These are phyloP conservation scores for Rhododendron griersonianum DNA, from an alignment of 148 eudicot species.

Conservation along the genomic window DNA sequence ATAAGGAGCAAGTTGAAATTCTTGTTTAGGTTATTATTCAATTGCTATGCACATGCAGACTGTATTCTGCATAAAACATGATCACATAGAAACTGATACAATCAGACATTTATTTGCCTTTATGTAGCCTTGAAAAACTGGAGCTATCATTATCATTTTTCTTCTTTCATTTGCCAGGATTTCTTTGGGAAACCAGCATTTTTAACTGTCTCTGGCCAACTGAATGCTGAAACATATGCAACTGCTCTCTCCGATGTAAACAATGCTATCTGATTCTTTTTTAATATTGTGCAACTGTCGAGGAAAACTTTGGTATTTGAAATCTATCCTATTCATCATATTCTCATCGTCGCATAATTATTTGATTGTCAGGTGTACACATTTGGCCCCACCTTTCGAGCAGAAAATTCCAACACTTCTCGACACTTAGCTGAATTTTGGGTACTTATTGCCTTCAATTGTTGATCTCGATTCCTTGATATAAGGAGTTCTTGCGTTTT, in stretches of 20 bases:
- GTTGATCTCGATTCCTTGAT: background rate
- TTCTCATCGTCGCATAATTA: background rate
- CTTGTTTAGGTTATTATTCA: background rate
- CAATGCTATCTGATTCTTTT: slow-evolving; percentile 8
- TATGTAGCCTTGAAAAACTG: background rate
- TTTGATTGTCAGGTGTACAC: slow-evolving; percentile 76
- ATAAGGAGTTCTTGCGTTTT: background rate
- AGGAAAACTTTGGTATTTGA: background rate
- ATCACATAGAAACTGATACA: background rate
- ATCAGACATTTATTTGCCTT: background rate
- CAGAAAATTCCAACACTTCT: slow-evolving; percentile 96
- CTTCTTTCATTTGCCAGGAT: slow-evolving; percentile 54
- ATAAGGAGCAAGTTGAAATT: background rate
- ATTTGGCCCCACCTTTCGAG: slow-evolving; percentile 98
- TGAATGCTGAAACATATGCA: slow-evolving; percentile 98
- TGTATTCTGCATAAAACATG: background rate
- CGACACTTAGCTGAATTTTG: slow-evolving; percentile 99
- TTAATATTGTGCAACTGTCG: background rate
- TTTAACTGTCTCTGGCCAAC: slow-evolving; percentile 97
- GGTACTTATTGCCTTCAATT: slow-evolving; percentile 37
- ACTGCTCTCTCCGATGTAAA: slow-evolving; percentile 98
- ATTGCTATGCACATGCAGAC: background rate
- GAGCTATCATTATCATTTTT: background rate
- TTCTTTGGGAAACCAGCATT: slow-evolving; percentile 97
- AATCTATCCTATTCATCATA: background rate